A percentile compares a stretch with the other conserved stretches of the same genome.
Conservation (phyloP, 129 eudicot species). For the Flaveria sonorensis region DNA sequence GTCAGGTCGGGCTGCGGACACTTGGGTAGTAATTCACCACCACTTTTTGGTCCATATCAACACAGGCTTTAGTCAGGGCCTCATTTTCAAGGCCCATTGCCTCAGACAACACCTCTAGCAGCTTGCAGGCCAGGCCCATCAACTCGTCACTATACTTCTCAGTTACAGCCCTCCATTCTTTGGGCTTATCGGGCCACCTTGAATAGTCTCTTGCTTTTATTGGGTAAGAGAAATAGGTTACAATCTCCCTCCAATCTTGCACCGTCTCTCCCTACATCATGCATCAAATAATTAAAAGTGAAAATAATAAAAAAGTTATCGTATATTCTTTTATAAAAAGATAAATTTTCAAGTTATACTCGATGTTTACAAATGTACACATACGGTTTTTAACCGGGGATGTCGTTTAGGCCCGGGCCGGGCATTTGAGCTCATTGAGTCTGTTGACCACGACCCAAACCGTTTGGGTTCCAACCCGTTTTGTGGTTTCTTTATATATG, state of each 20-base stretch:
- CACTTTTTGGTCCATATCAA: slow-evolving; percentile 95
- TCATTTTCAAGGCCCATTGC: slow-evolving; percentile 92
- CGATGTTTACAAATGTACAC: too few relatives aligned
- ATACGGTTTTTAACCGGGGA: too few relatives aligned
- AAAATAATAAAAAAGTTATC: not conserved
- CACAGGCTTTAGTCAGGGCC: slow-evolving; percentile 75
- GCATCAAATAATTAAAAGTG: not conserved
- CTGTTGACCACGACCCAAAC: too few relatives aligned
- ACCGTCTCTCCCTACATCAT: slow-evolving; percentile 77
- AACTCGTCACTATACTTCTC: slow-evolving; percentile 63
- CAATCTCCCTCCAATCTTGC: slow-evolving; percentile 93
- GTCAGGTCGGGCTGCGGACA: slow-evolving; percentile 91
- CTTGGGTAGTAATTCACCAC: slow-evolving; percentile 80
- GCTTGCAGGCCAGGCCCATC: slow-evolving; percentile 67
- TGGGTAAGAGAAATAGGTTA: slow-evolving; percentile 87
- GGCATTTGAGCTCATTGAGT: too few relatives aligned
- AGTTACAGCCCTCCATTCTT: slow-evolving; percentile 67
- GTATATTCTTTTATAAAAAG: too few relatives aligned
- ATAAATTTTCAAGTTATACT: too few relatives aligned
- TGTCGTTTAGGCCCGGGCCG: too few relatives aligned
- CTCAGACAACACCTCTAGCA: slow-evolving; percentile 74
- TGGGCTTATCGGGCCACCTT: slow-evolving; percentile 93
- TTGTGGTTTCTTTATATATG: too few relatives aligned
- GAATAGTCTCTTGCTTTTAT: slow-evolving; percentile 71
- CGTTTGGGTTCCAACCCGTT: too few relatives aligned